phyloP scores from a whole-genome alignment of 352 stramenopile species.

The Elongisporangium senticosum region DNA sequence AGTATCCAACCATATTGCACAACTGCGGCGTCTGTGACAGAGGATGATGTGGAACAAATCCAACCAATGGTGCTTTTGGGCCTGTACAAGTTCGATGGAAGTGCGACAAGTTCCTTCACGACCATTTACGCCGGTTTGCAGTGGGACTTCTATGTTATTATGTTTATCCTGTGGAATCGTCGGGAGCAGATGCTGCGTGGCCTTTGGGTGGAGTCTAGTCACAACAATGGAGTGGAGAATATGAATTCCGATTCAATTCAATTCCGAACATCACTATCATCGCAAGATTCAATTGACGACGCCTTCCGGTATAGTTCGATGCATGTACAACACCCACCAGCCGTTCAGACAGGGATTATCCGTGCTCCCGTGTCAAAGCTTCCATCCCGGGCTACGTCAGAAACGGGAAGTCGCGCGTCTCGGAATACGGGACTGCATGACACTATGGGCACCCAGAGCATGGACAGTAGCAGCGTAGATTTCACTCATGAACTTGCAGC shows the following conservation, averaged over 20 bases:
- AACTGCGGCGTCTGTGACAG: constrained; percentile 15
- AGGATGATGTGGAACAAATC: constrained; percentile 32
- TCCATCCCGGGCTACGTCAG: neutral
- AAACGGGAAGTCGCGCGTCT: neutral
- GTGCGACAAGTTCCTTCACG: constrained; percentile 39
- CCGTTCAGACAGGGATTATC: neutral
- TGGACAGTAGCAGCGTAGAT: neutral
- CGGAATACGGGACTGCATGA: neutral
- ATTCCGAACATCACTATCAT: constrained; percentile 48
- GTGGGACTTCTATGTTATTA: constrained; percentile 82
- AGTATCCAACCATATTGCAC: constrained; percentile 77
- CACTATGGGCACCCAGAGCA: neutral
- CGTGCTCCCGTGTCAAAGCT: neutral
- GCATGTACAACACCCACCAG: neutral
- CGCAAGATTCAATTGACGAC: constrained; percentile 73
- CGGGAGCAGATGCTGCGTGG: constrained; percentile 73
- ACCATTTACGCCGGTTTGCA: constrained; percentile 66
- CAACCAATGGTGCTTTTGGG: constrained; percentile 77
- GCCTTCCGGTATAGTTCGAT: constrained; percentile 33
- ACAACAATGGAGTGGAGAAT: constrained; percentile 24
- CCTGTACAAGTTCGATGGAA: constrained; percentile 84
- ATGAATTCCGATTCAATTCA: constrained; percentile 43
- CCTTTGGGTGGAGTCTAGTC: constrained; percentile 48
- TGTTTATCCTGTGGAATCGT: constrained; percentile 76
- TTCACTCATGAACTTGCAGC: constrained; percentile 27